Evolutionary conservation across 2,329 filamentous ascomycete genomes (phyloP).

Genomic region (Fusarium metavorans): DNA sequence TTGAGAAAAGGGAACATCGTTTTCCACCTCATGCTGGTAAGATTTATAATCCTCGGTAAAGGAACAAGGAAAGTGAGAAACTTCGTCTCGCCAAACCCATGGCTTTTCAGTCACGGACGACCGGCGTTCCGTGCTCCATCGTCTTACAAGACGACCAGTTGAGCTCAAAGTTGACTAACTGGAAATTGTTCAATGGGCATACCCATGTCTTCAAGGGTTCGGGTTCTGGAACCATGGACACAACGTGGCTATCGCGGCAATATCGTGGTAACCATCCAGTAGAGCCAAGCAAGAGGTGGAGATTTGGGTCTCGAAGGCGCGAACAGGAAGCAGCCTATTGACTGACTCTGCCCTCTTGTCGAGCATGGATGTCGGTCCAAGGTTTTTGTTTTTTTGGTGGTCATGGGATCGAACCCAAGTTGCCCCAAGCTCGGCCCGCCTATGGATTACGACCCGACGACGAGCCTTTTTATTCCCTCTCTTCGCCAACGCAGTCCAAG

Average conservation of each 20-base stretch:
- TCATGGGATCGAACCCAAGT: constrained; percentile 38
- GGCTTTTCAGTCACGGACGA: neutral
- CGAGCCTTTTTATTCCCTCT: constrained; percentile 15
- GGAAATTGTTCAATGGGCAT: neutral
- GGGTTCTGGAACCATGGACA: constrained; percentile 3
- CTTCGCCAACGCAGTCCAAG: constrained; percentile 12
- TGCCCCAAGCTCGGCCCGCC: constrained; percentile 39
- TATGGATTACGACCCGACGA: constrained; percentile 26
- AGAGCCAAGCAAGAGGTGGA: constrained; percentile 7
- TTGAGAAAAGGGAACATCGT: neutral
- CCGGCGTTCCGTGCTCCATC: neutral
- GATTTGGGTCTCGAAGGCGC: neutral
- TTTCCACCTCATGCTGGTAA: neutral
- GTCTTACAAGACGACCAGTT: neutral
- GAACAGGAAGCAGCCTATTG: constrained; percentile 10
- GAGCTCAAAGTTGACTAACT: neutral
- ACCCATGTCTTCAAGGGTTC: neutral
- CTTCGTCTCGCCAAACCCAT: neutral
- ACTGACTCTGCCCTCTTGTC: constrained; percentile 26
- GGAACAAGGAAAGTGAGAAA: neutral
- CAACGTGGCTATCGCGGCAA: constrained; percentile 35
- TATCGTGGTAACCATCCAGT: constrained; percentile 4
- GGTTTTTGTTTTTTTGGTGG: constrained; percentile 37
- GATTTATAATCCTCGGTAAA: neutral
- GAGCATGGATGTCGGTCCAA: constrained; percentile 25